Evolutionary conservation across 1,284 basidiomycete species (phyloP), one percentile per base, ranked within the genome.

Genomic region (Mycena sp.): DNA sequence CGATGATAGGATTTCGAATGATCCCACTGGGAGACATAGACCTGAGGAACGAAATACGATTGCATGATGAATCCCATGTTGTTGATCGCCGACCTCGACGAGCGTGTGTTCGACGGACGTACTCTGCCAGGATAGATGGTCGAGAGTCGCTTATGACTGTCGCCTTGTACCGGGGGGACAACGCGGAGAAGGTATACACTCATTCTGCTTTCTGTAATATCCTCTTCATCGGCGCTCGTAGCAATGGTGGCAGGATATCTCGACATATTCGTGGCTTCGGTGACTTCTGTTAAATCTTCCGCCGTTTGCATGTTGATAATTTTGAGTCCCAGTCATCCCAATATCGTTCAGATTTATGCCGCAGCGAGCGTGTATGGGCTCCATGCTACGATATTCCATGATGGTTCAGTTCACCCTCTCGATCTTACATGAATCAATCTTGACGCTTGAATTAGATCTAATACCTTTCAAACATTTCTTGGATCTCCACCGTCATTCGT

Each of bases 21-120:
- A 37, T 58, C 9, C 48, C 53, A 19, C 28, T 41, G 21, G 57
- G 57, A 32, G 57, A 58, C 17, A 43, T 58, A 3, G 26, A 57
- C 26, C 55, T 57, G 3, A 14, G 25, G 14, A 2, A 44, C 1
- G 32, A 57, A 25, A 25, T 57, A 23, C 3, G 3, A 12, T 2
- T 49, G 17, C 6, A 40, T 11, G 1, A 9, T 19, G 53, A 45
- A 2, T 38, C 46, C 2, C 26, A 32, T 16, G 6, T 46, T 21
- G 25, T 48, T 3, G 5, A 28, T 29, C 41, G 56, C 26, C 12
- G 21, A 28, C 2, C 16, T 12, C 3, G 6, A 48, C 7, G 30
- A 6, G 7, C 2, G 0, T 4, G 10, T 29, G 30, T 38, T 6
- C 35, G 56, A 3, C 32, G 32, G 4, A 10, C 49, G 6, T 43